A percentile compares a stretch with the other conserved stretches of the same genome.
These are phyloP conservation scores for Zoysia pacifica DNA, from an alignment of 176 grass and related monocot species.

Conservation along the genomic window DNA sequence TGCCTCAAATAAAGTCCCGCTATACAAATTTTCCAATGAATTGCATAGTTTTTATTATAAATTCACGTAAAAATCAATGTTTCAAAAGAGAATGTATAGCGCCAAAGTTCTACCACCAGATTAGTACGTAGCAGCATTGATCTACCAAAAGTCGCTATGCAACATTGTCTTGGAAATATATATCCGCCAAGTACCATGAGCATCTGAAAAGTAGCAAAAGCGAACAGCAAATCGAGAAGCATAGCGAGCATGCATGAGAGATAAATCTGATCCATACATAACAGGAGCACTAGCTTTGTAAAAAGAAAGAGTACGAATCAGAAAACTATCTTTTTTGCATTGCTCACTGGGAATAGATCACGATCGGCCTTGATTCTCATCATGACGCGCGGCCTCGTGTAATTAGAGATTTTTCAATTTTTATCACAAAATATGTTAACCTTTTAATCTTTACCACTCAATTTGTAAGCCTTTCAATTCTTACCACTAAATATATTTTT, in stretches of 20 bases:
- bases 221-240: neutral
- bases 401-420: too few relatives aligned
- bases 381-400: neutral
- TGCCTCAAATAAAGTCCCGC: too few relatives aligned
- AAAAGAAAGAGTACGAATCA: neutral
- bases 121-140: neutral
- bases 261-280: neutral
- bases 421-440: too few relatives aligned
- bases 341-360: neutral
- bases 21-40: too few relatives aligned
- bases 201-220: neutral
- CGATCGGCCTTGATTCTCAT: neutral
- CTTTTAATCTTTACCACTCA: too few relatives aligned
- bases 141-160: neutral
- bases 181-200: slow-evolving; percentile 10
- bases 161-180: neutral
- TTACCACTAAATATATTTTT: too few relatives aligned
- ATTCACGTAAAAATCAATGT: too few relatives aligned
- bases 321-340: neutral
- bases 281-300: neutral
- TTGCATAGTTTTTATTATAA: too few relatives aligned
- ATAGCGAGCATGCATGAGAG: neutral
- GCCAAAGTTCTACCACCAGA: too few relatives aligned
- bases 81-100: too few relatives aligned
- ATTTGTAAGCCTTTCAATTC: too few relatives aligned